Base-by-base conservation (phyloP, 768 basidiomycete species). In the Cystobasidium ongulense region DNA sequence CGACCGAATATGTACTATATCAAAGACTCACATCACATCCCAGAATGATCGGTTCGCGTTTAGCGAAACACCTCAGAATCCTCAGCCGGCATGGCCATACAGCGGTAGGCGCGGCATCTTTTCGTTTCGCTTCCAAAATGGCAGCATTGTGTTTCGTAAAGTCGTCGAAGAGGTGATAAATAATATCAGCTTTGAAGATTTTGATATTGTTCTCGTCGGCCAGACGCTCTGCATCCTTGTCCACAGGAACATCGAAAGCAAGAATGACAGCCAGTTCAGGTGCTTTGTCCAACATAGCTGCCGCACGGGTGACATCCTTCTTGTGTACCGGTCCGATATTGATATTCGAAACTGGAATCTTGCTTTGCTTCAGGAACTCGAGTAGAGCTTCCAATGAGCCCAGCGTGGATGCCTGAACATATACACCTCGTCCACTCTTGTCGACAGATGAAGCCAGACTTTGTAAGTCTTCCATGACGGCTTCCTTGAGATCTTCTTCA, bases 141-240 rank as follows among this genome's bases (percentile, higher is more conserved):
- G 92, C 90, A 74, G 86, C 85, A 80, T 95, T 95, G 82, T 98
- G 98, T 0, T 88, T 90, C 52, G 88, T 96, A 84, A 98, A 98
- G 18, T 92, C 87, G 80, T 98, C 94, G 80, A 98, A 97, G 54
- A 99, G 83, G 81, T 97, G 95, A 82, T 99, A 99, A 78, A 99
- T 98, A 80, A 98, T 97, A 81, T 96, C 93, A 75, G 95, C 95
- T 97, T 89, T 93, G 86, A 98, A 99, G 77, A 99, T 83, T 76
- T 86, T 87, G 79, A 99, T 89, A 38, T 94, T 94, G 86, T 92
- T 89, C 80, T 98, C 93, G 64, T 94, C 91, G 0, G 96, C 96
- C 65, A 94, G 79, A 75, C 86, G 86, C 79, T 94, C 92, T 1
- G 92, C 92, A 41, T 98, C 95, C 81, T 87, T 94, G 82, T 98